Evolutionary conservation across 345 rosid species (phyloP), one percentile per base, ranked within the genome.

Genomic region (Eucalyptus leucophloia): DNA sequence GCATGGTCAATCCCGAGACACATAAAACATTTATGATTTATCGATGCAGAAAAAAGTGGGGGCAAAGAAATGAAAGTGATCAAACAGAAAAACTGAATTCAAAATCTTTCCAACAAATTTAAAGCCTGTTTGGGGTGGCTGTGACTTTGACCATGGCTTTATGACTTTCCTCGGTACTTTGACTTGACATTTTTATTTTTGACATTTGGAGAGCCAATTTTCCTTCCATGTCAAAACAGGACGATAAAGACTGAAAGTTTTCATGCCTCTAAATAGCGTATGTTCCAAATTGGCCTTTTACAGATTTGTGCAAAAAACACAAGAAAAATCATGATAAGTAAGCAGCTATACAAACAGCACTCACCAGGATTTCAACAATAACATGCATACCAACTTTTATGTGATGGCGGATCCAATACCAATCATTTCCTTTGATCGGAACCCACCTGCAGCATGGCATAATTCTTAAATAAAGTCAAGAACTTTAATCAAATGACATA

Each of bases 371-470:
- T 92, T 98, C 99, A 67, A 98, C 99, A 81, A 98, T 90, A 89
- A 97, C 97, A 87, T 94, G 94, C 99, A 97, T 96, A 86, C 99
- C 99, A 81, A 98, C 98, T 95, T 94, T 96, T 88, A 98, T 97
- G 93, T 95, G 97, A 93, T 98, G 99, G 89, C 99, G 97, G 88
- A 98, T 94, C 99, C 99, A 98, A 95, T 91, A 98, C 99, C 98
- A 98, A 91, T 98, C 99, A 72, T 97, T 98, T 49, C 95, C 94
- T 94, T 94, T 96, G 65, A 98, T 96, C 23, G 98, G 99, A 34
- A 98, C 98, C 99, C 98, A 98, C 91, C 99, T 98, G 95, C 91
- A 88, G 91, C 89, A 88, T 62, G 91, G 54, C 30, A 77, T 23
- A 77, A 77, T 77, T 37, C 47, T 77, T 34, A 72, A 34, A 19